Conservation (phyloP, 1,284 basidiomycete genomes). For the Vanrija sp. region DNA sequence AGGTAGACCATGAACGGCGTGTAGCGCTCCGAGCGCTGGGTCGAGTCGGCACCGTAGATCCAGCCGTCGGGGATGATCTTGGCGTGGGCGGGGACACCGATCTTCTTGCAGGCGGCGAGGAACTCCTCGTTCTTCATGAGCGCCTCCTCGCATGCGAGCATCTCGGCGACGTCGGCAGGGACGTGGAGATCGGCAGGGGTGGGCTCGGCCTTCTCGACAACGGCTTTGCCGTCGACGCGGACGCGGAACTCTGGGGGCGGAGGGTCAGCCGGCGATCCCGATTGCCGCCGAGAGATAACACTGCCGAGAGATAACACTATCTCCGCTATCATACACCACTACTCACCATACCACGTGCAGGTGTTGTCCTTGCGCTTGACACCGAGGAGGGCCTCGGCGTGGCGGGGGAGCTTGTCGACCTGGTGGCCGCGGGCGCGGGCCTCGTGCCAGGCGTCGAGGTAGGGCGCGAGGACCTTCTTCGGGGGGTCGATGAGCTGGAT, state of each 20-base stretch:
- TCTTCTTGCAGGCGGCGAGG: conserved; percentile 20
- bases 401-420: conserved; percentile 9
- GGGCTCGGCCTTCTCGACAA: not conserved
- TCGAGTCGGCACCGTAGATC: conserved; percentile 26
- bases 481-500: conserved; percentile 30
- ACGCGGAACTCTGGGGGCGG: conserved; percentile 9
- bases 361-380: conserved; percentile 10
- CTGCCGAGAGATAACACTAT: no score
- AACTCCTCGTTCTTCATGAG: conserved; percentile 30
- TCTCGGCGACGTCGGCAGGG: conserved; percentile 29
- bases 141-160: conserved; percentile 28
- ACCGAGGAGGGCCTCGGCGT: conserved; percentile 20
- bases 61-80: conserved; percentile 33
- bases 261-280: not conserved
- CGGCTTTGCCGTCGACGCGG: conserved; percentile 10
- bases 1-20: conserved; percentile 24
- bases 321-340: not conserved
- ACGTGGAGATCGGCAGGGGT: conserved; percentile 21
- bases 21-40: conserved; percentile 12
- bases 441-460: conserved; percentile 20
- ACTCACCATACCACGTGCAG: conserved; percentile 19
- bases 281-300: not conserved
- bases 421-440: not conserved
- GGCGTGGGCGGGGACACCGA: conserved; percentile 24
- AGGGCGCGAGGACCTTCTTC: conserved; percentile 30